Evolutionary conservation across 441 rosid species (phyloP).

Genomic region (Corymbia citriodora): DNA sequence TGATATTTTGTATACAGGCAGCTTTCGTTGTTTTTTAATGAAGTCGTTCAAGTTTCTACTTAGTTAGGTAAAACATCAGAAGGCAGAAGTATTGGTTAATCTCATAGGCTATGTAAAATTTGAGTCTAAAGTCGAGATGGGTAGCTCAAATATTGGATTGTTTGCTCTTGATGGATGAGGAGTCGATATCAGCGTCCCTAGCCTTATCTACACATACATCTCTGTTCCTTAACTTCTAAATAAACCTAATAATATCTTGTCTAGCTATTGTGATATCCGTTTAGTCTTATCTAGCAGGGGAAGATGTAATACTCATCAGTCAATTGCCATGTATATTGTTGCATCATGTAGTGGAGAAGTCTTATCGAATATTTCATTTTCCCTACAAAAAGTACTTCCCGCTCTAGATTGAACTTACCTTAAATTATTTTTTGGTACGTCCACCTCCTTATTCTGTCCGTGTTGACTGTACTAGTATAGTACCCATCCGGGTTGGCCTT

Average conservation of each 20-base stretch:
- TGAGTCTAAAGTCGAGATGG: not conserved
- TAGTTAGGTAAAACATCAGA: not conserved
- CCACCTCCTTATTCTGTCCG: not conserved
- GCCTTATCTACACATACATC: not conserved
- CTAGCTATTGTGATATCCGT: not conserved
- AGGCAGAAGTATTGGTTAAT: not conserved
- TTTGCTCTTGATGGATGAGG: not conserved
- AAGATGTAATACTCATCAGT: not conserved
- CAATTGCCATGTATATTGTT: not conserved
- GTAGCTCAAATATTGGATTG: not conserved
- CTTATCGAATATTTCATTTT: not conserved
- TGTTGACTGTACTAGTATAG: not conserved
- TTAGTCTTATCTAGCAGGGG: not conserved
- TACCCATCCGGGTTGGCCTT: not conserved
- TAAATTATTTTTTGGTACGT: not conserved
- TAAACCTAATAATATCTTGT: not conserved
- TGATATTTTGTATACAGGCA: not conserved
- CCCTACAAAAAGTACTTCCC: not conserved
- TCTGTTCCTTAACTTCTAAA: not conserved
- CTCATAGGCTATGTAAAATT: not conserved
- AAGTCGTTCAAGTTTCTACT: not conserved
- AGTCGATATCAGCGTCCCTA: not conserved
- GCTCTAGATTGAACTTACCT: not conserved
- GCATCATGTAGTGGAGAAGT: not conserved
- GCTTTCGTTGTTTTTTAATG: not conserved